Percentiles rank a stretch among this genome's conserved stretches.
phyloP scores from a whole-genome alignment of 768 basidiomycete species.

The Rhodotorula diobovata region DNA sequence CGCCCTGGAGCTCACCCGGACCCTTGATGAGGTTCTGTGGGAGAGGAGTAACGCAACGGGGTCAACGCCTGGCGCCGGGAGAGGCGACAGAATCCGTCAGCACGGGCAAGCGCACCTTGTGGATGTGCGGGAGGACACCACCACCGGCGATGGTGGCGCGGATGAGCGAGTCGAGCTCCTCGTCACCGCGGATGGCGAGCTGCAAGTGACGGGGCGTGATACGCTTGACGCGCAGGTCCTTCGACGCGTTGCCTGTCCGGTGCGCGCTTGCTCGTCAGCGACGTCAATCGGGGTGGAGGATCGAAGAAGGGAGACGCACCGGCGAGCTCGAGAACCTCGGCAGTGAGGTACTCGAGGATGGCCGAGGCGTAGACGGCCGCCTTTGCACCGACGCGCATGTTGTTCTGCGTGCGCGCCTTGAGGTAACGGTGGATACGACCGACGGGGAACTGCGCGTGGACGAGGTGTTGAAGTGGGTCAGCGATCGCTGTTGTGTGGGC shows the following conservation, averaged over 20 bases:
- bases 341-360: conserved; percentile 91
- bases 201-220: conserved; percentile 94
- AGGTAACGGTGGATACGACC: conserved; percentile 96
- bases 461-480: neutral
- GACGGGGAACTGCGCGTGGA: conserved; percentile 72
- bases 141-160: conserved; percentile 78
- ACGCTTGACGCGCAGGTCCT: conserved; percentile 93
- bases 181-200: conserved; percentile 92
- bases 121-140: conserved; percentile 47
- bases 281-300: neutral
- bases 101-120: conserved; percentile 27
- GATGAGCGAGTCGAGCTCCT: conserved; percentile 92
- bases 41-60: no score
- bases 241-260: conserved; percentile 80
- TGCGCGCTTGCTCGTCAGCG: neutral
- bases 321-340: conserved; percentile 91
- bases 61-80: neutral
- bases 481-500: neutral
- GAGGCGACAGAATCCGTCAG: no score
- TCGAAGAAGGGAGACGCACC: conserved; percentile 55
- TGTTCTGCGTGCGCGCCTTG: conserved; percentile 85
- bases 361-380: conserved; percentile 96
- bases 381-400: conserved; percentile 93
- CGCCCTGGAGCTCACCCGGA: conserved; percentile 15
- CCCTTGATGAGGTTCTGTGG: conserved; percentile 36